Evolutionary conservation across 139 green algal genomes (phyloP), one percentile per base, ranked within the genome.

Genomic region (Nannochloris sp.): DNA sequence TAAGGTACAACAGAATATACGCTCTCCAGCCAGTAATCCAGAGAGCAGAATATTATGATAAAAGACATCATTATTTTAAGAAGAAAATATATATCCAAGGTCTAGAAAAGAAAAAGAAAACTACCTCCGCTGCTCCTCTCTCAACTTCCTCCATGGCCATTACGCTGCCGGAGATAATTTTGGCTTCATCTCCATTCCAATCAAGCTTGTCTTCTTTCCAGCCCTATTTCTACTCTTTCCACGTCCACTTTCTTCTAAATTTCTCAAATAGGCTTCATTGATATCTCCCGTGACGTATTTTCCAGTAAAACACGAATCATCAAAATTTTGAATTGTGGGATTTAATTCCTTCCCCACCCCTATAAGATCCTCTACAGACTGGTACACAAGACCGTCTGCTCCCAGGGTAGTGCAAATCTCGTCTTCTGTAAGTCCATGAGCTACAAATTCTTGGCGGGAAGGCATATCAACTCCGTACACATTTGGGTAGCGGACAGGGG

Each of bases 381-480:
- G 92, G 74, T 97, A 97, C 51, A 97, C 83, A 19, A 97, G 78
- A 0, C 91, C 91, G 64, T 98, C 92, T 12, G 92, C 92, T 19
- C 84, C 78, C 15, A 98, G 81, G 39, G 84, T 60, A 27, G 83
- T 33, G 54, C 76, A 64, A 36, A 95, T 86, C 70, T 94, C 64
- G 34, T 92, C 83, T 53, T 92, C 85, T 6, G 68, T 88, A 19
- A 92, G 76, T 14, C 84, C 80, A 59, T 91, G 76, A 5, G 89
- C 91, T 37, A 96, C 91, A 79, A 98, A 96, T 82, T 98, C 92
- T 74, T 86, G 83, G 31, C 81, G 64, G 54, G 68, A 91, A 61
- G 95, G 95, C 87, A 98, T 95, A 81, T 99, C 95, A 54, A 99
- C 95, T 37, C 95, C 95, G 68, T 99, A 99, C 60, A 99, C 96